Evolutionary conservation across 805 yeast species (phyloP).

Genomic region (Candida krabiensis): DNA sequence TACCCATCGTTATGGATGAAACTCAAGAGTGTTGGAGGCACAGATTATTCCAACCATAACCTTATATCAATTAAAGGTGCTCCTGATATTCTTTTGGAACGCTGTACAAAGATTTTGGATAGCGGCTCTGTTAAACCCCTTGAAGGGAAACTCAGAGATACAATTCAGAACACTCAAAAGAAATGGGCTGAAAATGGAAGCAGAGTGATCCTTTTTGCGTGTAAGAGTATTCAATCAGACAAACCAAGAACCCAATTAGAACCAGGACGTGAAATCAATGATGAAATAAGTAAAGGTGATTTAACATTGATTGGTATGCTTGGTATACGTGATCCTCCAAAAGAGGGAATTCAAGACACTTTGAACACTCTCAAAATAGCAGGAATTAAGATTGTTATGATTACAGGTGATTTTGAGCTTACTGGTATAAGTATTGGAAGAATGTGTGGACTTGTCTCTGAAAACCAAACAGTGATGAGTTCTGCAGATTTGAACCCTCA

Average conservation of each 20-base stretch:
- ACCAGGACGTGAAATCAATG: slow-evolving; percentile 4
- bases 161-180: slow-evolving; percentile 30
- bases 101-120: slow-evolving; percentile 26
- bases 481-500: background rate
- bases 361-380: slow-evolving; percentile 36
- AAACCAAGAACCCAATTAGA: slow-evolving; percentile 8
- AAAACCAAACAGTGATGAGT: background rate
- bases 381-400: slow-evolving; percentile 43
- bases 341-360: slow-evolving; percentile 36
- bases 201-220: slow-evolving; percentile 34
- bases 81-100: slow-evolving; percentile 41
- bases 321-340: slow-evolving; percentile 46
- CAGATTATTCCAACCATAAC: background rate
- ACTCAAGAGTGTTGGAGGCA: slow-evolving; percentile 6
- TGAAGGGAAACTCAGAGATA: slow-evolving; percentile 16
- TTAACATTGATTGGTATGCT: slow-evolving; percentile 38
- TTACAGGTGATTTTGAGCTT: slow-evolving; percentile 53
- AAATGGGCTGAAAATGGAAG: slow-evolving; percentile 39
- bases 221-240: slow-evolving; percentile 24
- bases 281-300: slow-evolving; percentile 12
- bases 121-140: slow-evolving; percentile 20
- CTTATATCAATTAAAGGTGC: slow-evolving; percentile 41
- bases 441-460: slow-evolving; percentile 3
- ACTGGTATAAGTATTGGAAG: slow-evolving; percentile 38
- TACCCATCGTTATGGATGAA: slow-evolving; percentile 28